Evolutionary conservation across 768 basidiomycete genomes (phyloP).

Genomic region (Cystoderma amianthinum): DNA sequence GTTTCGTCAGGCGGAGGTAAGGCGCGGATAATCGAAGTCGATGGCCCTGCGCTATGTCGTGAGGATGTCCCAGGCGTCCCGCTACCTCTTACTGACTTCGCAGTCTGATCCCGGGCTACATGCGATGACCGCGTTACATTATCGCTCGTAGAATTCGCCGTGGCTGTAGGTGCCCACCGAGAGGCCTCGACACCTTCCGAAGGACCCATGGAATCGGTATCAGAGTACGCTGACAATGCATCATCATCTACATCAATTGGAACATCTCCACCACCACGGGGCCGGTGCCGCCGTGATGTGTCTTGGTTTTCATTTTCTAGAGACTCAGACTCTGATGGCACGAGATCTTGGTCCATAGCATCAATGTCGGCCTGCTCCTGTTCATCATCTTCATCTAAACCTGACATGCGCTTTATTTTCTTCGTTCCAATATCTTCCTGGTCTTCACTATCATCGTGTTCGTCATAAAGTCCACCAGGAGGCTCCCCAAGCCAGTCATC

Average conservation of each 20-base stretch:
- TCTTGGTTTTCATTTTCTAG: slow-evolving; percentile 22
- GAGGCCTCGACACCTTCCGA: slow-evolving; percentile 22
- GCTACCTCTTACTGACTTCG: slow-evolving; percentile 1
- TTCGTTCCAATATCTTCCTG: slow-evolving; percentile 34
- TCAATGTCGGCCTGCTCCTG: slow-evolving; percentile 57
- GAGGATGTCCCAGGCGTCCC: slow-evolving; percentile 1
- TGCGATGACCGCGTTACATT: slow-evolving; percentile 10
- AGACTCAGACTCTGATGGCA: slow-evolving; percentile 34
- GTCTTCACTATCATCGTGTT: slow-evolving; percentile 49
- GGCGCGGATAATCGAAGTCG: slow-evolving; percentile 23
- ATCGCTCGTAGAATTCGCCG: slow-evolving; percentile 5
- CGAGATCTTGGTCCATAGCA: slow-evolving; percentile 69
- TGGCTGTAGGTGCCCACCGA: slow-evolving; percentile 20
- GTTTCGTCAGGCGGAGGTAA: slow-evolving; percentile 37
- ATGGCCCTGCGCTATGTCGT: slow-evolving; percentile 9
- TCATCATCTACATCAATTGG: slow-evolving; percentile 10
- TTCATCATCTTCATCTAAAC: slow-evolving; percentile 27
- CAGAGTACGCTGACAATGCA: slow-evolving; percentile 6
- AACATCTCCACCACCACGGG: slow-evolving; percentile 10
- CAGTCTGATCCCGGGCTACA: neutral
- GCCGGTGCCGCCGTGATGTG: slow-evolving; percentile 9
- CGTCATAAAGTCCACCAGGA: slow-evolving; percentile 69
- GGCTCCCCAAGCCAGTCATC: slow-evolving; percentile 84
- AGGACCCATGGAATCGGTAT: slow-evolving; percentile 9
- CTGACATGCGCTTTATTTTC: slow-evolving; percentile 14